phyloP scores from a whole-genome alignment of 2,329 filamentous ascomycete genomes.

The Leptographium flavum region DNA sequence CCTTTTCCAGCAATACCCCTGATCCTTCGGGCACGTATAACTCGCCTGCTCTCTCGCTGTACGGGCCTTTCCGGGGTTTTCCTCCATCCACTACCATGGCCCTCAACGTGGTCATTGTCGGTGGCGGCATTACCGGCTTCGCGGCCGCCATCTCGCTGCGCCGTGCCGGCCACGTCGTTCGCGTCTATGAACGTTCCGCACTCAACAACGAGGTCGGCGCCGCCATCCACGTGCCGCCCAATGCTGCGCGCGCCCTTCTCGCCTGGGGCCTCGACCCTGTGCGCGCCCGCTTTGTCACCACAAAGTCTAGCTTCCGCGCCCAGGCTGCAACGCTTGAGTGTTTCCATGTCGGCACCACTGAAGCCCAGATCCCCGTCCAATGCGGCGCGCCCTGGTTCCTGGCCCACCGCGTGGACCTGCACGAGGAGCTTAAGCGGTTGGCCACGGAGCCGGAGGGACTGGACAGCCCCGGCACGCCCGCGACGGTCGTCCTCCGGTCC shows the following conservation, averaged over 20 bases:
- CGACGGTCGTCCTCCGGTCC: conserved; percentile 13
- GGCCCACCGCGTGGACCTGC: conserved; percentile 26
- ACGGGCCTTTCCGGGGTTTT: too few relatives aligned
- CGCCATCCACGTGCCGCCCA: conserved; percentile 25
- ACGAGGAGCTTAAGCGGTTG: conserved; percentile 20
- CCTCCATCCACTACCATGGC: too few relatives aligned
- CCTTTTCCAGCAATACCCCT: too few relatives aligned
- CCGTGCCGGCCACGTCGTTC: conserved; percentile 21
- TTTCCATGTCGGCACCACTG: conserved; percentile 3
- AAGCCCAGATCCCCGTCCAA: conserved; percentile 2
- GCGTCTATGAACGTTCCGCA: conserved; percentile 23
- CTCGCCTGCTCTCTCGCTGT: too few relatives aligned
- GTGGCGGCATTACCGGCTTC: conserved; percentile 21
- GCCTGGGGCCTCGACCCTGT: conserved; percentile 18
- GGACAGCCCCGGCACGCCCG: conserved; percentile 15
- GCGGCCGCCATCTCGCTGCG: conserved; percentile 23
- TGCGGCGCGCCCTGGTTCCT: conserved; percentile 21
- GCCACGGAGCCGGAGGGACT: conserved; percentile 16
- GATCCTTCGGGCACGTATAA: too few relatives aligned
- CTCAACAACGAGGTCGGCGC: conserved; percentile 25
- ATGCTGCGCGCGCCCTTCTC: conserved; percentile 17
- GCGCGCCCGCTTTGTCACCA: conserved; percentile 2
- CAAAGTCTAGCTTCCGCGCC: conserved; percentile 1
- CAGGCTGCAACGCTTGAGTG: conserved; percentile 16
- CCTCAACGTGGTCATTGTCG: conserved; percentile 12